Conservation (phyloP, 805 yeast species). For the Suhomyces pyralidae region DNA sequence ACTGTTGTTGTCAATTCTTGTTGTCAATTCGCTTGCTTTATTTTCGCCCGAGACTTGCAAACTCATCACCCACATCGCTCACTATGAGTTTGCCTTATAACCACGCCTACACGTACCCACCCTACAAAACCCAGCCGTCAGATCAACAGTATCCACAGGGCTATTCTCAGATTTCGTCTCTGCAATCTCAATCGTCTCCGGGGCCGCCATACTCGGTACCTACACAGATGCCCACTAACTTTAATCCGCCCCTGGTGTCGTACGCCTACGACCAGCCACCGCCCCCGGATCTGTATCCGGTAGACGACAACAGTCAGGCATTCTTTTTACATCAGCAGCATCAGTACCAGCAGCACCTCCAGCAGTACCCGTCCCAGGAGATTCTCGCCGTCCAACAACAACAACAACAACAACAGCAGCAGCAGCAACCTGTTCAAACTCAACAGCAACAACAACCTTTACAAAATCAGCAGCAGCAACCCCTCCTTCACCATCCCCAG, state of each 20-base stretch:
- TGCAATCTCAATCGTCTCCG: not conserved
- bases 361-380: constrained; percentile 1
- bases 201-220: not conserved
- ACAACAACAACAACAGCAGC: constrained; percentile 7
- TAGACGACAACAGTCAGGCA: constrained; percentile 2
- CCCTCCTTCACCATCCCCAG: constrained; percentile 6
- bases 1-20: not conserved
- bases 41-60: not conserved
- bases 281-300: not conserved
- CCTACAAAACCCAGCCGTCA: not conserved
- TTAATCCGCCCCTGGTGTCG: not conserved
- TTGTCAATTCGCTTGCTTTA: not conserved
- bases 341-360: constrained; percentile 6
- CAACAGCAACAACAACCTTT: constrained; percentile 3
- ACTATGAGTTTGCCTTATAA: constrained; percentile 5
- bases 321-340: constrained; percentile 5
- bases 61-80: not conserved
- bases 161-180: not conserved
- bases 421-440: not conserved
- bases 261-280: not conserved
- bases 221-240: not conserved
- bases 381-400: constrained; percentile 1
- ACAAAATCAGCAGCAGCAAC: not conserved
- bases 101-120: constrained; percentile 4
- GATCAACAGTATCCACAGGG: not conserved